A percentile compares a stretch with the other conserved stretches of the same genome.
These are phyloP conservation scores for Cadophora sp. DNA, from an alignment of 2,329 filamentous ascomycete species.

Conservation along the genomic window DNA sequence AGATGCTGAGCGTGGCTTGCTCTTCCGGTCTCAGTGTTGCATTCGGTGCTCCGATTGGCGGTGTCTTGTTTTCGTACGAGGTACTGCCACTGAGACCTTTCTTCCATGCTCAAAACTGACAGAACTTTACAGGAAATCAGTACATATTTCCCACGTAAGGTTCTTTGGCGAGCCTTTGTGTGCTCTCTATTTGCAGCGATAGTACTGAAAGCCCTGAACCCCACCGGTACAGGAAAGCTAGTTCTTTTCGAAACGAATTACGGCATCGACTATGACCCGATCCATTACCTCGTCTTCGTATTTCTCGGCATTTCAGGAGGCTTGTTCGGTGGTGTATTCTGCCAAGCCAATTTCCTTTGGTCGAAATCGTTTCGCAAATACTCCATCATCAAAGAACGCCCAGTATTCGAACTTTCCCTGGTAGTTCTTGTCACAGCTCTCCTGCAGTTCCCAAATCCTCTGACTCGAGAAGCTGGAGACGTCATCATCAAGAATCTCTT, in stretches of 20 bases:
- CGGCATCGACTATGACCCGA: constrained; percentile 58
- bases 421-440: constrained; percentile 60
- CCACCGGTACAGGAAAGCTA: constrained; percentile 64
- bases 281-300: constrained; percentile 63
- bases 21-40: constrained; percentile 63
- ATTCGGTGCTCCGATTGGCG: constrained; percentile 66
- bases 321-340: constrained; percentile 64
- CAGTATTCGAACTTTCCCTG: constrained; percentile 61
- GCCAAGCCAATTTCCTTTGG: constrained; percentile 63
- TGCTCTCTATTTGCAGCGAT: constrained; percentile 63
- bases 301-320: constrained; percentile 63
- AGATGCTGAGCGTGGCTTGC: constrained; percentile 63
- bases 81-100: constrained; percentile 21
- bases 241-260: constrained; percentile 67
- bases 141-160: constrained; percentile 64
- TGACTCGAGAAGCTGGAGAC: constrained; percentile 61
- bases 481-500: constrained; percentile 62
- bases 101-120: neutral
- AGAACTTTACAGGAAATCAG: constrained; percentile 55
- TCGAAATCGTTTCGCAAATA: constrained; percentile 60
- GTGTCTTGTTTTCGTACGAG: constrained; percentile 65
- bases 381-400: constrained; percentile 58
- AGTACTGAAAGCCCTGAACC: constrained; percentile 62
- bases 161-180: constrained; percentile 65
- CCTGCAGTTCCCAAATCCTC: constrained; percentile 61